Conservation (phyloP, 1,139 yeast species). For the Scheffersomyces cryptocercus region DNA sequence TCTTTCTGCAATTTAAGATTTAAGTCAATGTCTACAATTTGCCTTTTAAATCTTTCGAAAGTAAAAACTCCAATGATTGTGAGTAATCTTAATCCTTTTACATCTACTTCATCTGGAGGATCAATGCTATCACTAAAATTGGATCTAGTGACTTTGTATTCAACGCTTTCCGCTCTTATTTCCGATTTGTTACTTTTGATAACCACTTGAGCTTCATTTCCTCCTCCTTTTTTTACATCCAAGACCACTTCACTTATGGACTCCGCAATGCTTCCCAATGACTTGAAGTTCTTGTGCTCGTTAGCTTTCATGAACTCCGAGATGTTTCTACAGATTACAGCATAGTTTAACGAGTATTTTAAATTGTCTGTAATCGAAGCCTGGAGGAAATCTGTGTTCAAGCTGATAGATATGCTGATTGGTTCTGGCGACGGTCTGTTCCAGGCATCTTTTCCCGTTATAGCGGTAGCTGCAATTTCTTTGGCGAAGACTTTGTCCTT, state of each 20-base stretch:
- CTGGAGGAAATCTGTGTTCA: conserved; percentile 66
- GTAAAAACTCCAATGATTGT: conserved; percentile 91
- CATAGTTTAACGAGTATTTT: conserved; percentile 81
- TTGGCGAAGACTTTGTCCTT: conserved; percentile 60
- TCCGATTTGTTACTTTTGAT: conserved; percentile 54
- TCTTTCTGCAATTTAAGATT: conserved; percentile 37
- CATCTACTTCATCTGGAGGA: conserved; percentile 41
- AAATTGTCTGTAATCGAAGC: conserved; percentile 80
- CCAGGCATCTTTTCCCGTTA: conserved; percentile 80
- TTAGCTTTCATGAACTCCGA: conserved; percentile 49
- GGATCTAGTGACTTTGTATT: conserved; percentile 36
- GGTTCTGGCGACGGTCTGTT: conserved; percentile 71
- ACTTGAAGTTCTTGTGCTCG: conserved; percentile 49
- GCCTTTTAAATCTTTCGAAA: conserved; percentile 80
- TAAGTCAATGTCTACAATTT: conserved; percentile 67
- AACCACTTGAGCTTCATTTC: conserved; percentile 46
- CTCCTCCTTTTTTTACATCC: conserved; percentile 51
- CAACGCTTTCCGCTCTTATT: conserved; percentile 54
- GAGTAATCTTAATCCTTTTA: conserved; percentile 57
- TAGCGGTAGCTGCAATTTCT: conserved; percentile 60
- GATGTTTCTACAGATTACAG: conserved; percentile 70
- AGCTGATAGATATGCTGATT: conserved; percentile 55
- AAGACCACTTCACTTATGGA: conserved; percentile 51
- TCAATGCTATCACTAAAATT: conserved; percentile 13
- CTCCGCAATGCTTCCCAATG: conserved; percentile 59